Evolutionary conservation across 306 rosid species (phyloP), one percentile per base, ranked within the genome.

Genomic region (Dalbergia cochinchinensis): DNA sequence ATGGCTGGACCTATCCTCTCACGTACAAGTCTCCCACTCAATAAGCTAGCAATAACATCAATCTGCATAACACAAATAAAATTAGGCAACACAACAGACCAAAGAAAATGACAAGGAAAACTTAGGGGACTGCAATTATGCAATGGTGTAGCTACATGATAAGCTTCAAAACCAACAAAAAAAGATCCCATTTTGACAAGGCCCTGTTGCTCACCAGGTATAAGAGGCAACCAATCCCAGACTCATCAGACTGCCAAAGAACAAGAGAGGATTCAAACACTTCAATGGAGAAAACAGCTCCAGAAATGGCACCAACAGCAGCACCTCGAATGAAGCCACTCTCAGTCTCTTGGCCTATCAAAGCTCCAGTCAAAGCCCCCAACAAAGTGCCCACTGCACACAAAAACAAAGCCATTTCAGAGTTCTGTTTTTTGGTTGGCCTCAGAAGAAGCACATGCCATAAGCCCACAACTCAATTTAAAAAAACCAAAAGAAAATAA

Each of bases 231-330:
- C 98, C 99, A 65, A 96, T 90, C 14, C 99, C 99, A 12, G 98
- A 96, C 83, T 96, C 99, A 44, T 96, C 99, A n/a, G 99, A 91
- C 80, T 89, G 92, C 99, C 99, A 96, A n/a, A 96, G 96, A 83
- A 93, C 85, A 82, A 93, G 92, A 65, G 98, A 96, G 71, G 94
- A 96, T 86, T 95, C 99, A 86, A 92, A 95, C 45, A 95, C 99
- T 87, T 95, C 99, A 73, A 95, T 95, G 35, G 99, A 95, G 85
- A 95, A 95, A 84, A 96, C 99, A 85, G 99, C 99, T 83, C 99
- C 99, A 37, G 98, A 93, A 26, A 96, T 96, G 67, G 99, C 99
- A 54, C 98, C 99, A 87, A 96, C 97, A 6, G 99, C 97, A 66
- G 99, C 99, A 14, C 99, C 99, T 86, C 98, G 81, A 62, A 96